These are phyloP conservation scores for Pythium coloratum DNA, from an alignment of 352 stramenopile species.

Conservation along the genomic window DNA sequence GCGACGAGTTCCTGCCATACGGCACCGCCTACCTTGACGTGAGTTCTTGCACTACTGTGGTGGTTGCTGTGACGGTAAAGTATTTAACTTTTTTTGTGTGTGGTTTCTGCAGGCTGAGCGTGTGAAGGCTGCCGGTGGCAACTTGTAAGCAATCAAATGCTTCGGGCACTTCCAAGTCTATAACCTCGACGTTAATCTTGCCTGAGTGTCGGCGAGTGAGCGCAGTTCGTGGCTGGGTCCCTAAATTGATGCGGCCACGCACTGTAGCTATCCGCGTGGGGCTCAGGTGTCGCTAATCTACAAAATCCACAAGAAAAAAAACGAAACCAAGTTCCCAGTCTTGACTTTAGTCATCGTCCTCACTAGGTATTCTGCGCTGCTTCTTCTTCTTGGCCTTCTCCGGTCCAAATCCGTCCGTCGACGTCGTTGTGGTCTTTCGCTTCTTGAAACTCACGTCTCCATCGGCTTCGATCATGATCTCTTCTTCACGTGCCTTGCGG, in stretches of 20 bases:
- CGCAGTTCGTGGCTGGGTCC: conserved; percentile 4
- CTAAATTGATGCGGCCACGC: conserved; percentile 7
- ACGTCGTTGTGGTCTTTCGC: conserved; percentile 27
- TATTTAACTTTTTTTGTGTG: not conserved
- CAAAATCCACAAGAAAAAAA: conserved; percentile 4
- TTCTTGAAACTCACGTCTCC: conserved; percentile 79
- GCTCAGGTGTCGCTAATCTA: conserved; percentile 8
- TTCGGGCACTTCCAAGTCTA: conserved; percentile 15
- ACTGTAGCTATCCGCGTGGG: not conserved
- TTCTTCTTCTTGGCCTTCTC: conserved; percentile 42
- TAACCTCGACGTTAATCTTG: conserved; percentile 10
- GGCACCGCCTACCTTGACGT: conserved; percentile 87
- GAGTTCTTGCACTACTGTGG: conserved; percentile 7
- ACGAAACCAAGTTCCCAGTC: not conserved
- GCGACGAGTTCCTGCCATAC: conserved; percentile 89
- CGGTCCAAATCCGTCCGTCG: not conserved
- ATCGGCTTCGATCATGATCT: conserved; percentile 49
- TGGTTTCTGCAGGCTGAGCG: conserved; percentile 52
- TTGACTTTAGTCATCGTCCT: conserved; percentile 51
- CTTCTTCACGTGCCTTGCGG: conserved; percentile 45
- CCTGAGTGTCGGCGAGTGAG: conserved; percentile 4
- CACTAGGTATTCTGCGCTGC: conserved; percentile 61
- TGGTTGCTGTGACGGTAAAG: not conserved
- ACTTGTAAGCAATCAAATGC: conserved; percentile 53
- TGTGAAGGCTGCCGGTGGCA: conserved; percentile 77